Base-by-base conservation (phyloP, 768 basidiomycete genomes). In the Naganishia kalamii region DNA sequence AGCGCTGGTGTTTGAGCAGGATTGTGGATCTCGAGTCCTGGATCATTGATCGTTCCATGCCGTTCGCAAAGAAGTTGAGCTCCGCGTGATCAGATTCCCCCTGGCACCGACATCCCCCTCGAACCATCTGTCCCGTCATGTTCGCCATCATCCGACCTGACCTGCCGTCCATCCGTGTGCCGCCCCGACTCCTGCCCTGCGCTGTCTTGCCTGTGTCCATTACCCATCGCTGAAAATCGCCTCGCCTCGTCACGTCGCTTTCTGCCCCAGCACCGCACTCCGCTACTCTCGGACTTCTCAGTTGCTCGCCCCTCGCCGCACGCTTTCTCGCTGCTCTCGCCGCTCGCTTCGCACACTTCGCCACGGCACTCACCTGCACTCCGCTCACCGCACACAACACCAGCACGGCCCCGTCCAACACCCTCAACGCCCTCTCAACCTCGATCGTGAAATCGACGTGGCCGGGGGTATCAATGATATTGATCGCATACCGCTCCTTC, bases 391-490 rank as follows among this genome's bases (percentile, higher is more conserved):
- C 92, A 79, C 96, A 98, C 25, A 99, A 82, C 32, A 99, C 96
- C 73, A 99, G 78, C 50, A 98, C 88, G 59, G 96, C 96, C 68
- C 96, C 96, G 77, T 99, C 96, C 68, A 99, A 81, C 8, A 98
- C 96, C 57, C 96, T 86, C 54, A 99, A 81, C 27, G 96, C 96
- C 17, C 96, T 86, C 78, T 99, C 96, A 8, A 99, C 96, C 79
- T 99, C 96, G 70, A 99, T 98, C 1, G 96, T 99, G 75, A 99
- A 99, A 78, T 99, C 96, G 69, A 99, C 96, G 82, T 99, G 96
- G 71, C 93, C 92, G 69, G 96, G 96, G 0, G 96, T 98, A 79
- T 99, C 96, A 72, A 99, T 98, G 65, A 99, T 98, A 77, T 99
- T 99, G 75, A 98, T 85, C 11, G 89, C 87, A 78, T 89, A 97